Percentiles rank a stretch among this genome's conserved stretches.
phyloP scores from a whole-genome alignment of 345 rosid genomes.

The Erodium maritimum region DNA sequence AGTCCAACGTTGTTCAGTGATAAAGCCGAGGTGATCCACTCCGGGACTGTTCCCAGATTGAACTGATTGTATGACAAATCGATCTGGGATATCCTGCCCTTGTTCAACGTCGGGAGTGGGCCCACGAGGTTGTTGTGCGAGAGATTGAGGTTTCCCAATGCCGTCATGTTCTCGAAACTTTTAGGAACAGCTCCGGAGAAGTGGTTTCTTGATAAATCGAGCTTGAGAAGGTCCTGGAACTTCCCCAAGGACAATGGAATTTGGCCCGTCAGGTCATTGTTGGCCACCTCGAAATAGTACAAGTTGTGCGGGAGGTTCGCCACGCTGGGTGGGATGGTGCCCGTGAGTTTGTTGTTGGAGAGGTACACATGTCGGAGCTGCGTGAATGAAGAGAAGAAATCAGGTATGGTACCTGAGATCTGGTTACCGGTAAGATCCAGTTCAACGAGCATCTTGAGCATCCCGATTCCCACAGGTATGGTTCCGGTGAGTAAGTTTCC shows the following conservation, averaged over 20 bases:
- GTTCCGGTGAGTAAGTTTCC: conserved; percentile 42
- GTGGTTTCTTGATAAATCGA: too few relatives aligned
- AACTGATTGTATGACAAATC: conserved; percentile 60
- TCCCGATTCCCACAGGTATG: conserved; percentile 34
- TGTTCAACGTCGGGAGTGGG: conserved; percentile 55
- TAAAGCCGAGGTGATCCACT: conserved; percentile 61
- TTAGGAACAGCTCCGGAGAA: conserved; percentile 42
- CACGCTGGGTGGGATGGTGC: conserved; percentile 42
- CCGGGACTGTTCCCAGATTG: conserved; percentile 46
- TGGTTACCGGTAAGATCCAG: conserved; percentile 31
- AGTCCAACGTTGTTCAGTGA: conserved; percentile 58
- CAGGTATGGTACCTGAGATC: conserved; percentile 49
- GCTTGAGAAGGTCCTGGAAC: conserved; percentile 45
- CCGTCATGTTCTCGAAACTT: conserved; percentile 50
- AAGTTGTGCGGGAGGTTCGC: conserved; percentile 34
- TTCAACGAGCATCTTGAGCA: conserved; percentile 23
- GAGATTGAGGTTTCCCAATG: conserved; percentile 61
- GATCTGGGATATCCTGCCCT: conserved; percentile 65
- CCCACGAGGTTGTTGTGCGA: too few relatives aligned
- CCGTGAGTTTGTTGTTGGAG: conserved; percentile 39
- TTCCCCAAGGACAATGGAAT: conserved; percentile 51
- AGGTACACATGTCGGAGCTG: conserved; percentile 31
- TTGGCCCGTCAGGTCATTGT: conserved; percentile 39
- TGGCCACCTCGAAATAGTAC: conserved; percentile 41
- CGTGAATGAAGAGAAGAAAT: conserved; percentile 34